Evolutionary conservation across 1,284 basidiomycete genomes (phyloP).

Genomic region (Tilletia setariae): DNA sequence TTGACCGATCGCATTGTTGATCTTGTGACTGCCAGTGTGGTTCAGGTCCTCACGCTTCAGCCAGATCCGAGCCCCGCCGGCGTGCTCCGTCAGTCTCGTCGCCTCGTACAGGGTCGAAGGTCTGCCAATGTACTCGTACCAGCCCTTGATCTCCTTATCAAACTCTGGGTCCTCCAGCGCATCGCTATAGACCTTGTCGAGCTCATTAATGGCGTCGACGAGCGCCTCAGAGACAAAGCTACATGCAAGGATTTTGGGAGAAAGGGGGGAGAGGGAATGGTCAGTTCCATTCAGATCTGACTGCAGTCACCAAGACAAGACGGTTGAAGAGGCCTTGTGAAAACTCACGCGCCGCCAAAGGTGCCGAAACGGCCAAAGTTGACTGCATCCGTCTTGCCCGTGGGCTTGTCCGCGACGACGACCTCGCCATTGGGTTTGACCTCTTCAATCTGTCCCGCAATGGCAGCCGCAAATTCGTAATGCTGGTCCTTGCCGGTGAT

Average conservation of each 20-base stretch:
- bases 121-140: conserved; percentile 86
- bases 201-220: conserved; percentile 81
- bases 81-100: conserved; percentile 70
- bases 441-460: not conserved
- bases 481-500: conserved; percentile 11
- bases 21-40: conserved; percentile 54
- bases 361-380: conserved; percentile 79
- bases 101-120: conserved; percentile 71
- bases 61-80: conserved; percentile 92
- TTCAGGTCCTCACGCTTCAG: conserved; percentile 90
- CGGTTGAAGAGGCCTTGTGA: not conserved
- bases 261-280: no score
- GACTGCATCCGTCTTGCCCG: conserved; percentile 29
- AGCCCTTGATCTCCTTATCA: conserved; percentile 83
- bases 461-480: conserved; percentile 11
- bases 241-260: not conserved
- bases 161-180: conserved; percentile 86
- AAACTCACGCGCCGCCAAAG: conserved; percentile 84
- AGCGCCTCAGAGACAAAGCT: conserved; percentile 78
- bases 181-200: conserved; percentile 82
- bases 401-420: conserved; percentile 34
- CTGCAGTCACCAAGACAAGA: no score
- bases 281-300: no score
- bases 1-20: conserved; percentile 54
- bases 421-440: conserved; percentile 40